Evolutionary conservation across 2,329 filamentous ascomycete genomes (phyloP).

Genomic region (Diaporthe caulivora): DNA sequence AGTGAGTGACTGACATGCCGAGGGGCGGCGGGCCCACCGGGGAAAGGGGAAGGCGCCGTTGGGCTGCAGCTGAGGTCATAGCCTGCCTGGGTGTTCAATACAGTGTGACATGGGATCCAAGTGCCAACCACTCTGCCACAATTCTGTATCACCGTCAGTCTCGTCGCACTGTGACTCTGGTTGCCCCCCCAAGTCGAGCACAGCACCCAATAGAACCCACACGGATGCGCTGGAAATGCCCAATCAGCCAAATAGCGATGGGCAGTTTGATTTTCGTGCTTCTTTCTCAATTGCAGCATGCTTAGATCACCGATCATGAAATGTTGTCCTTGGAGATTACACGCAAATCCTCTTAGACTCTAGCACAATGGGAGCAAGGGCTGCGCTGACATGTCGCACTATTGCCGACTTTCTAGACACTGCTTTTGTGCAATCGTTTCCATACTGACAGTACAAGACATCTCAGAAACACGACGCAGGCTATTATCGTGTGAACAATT

Average conservation of each 20-base stretch:
- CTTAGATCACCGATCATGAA: background rate
- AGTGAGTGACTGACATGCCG: slow-evolving; percentile 28
- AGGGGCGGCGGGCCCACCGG: slow-evolving; percentile 36
- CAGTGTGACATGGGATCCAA: slow-evolving; percentile 5
- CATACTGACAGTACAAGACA: background rate
- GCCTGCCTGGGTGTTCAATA: background rate
- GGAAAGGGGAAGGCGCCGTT: slow-evolving; percentile 38
- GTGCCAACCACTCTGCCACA: background rate
- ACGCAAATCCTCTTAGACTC: background rate
- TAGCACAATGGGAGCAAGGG: background rate
- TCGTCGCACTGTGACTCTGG: slow-evolving; percentile 20
- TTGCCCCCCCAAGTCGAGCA: background rate
- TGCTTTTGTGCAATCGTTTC: background rate
- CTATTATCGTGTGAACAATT: background rate
- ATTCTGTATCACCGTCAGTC: background rate
- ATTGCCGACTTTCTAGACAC: background rate
- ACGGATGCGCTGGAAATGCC: slow-evolving; percentile 21
- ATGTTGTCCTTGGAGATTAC: background rate
- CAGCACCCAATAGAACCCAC: background rate
- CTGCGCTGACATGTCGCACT: background rate
- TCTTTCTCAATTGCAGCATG: background rate
- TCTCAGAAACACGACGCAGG: background rate
- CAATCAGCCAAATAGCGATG: slow-evolving; percentile 12
- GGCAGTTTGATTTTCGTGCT: background rate
- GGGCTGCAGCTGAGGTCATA: slow-evolving; percentile 40